Conservation (phyloP, 1,139 yeast species). For the Taiozyma onychis region DNA sequence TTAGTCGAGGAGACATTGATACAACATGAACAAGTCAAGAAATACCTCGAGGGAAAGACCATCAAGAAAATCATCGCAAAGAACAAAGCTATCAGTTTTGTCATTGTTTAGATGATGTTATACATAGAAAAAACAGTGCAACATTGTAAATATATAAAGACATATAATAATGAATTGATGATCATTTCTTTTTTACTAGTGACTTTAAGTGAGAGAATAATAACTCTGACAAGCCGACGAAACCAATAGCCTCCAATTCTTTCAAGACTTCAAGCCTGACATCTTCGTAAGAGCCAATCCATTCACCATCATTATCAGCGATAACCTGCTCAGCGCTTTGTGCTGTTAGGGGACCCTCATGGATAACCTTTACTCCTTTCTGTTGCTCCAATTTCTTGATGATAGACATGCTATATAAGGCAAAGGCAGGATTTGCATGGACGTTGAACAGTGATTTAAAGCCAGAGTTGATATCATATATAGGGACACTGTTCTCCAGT, state of each 20-base stretch:
- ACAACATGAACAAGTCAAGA: slow-evolving; percentile 28
- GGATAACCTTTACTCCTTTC: slow-evolving; percentile 30
- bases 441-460: slow-evolving; percentile 42
- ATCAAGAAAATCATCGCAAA: slow-evolving; percentile 37
- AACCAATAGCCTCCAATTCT: slow-evolving; percentile 31
- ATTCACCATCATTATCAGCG: slow-evolving; percentile 12
- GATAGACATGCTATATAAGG: slow-evolving; percentile 38
- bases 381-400: slow-evolving; percentile 44
- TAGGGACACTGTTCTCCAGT: slow-evolving; percentile 33
- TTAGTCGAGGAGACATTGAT: slow-evolving; percentile 19
- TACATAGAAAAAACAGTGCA: too few species aligned
- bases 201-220: slow-evolving; percentile 43
- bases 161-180: neutral
- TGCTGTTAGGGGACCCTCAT: slow-evolving; percentile 38
- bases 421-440: slow-evolving; percentile 51
- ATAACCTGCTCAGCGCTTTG: slow-evolving; percentile 19
- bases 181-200: slow-evolving; percentile 22
- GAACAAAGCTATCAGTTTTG: slow-evolving; percentile 29
- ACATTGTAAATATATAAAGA: neutral
- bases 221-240: slow-evolving; percentile 39
- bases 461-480: slow-evolving; percentile 27
- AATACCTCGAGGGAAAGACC: slow-evolving; percentile 29
- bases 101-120: slow-evolving; percentile 19
- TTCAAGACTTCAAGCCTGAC: slow-evolving; percentile 35
- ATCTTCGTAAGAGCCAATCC: slow-evolving; percentile 36